Evolutionary conservation across 2,329 filamentous ascomycete genomes (phyloP), one percentile per base, ranked within the genome.

Genomic region (Lasiodiplodia sp.): DNA sequence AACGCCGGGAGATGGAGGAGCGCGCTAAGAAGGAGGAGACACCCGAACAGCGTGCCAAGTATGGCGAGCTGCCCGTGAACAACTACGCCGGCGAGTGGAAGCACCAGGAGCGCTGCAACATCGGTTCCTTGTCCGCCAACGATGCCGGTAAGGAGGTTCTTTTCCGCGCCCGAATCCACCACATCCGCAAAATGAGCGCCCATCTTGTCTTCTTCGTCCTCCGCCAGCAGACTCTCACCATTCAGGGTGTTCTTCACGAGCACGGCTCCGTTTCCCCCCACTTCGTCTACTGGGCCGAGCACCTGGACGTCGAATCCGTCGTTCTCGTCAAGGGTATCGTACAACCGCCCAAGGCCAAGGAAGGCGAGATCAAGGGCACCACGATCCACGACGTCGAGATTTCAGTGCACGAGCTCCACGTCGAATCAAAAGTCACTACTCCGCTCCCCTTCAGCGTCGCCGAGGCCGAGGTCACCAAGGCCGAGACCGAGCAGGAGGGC

Each of bases 251-350:
- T 2, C 83, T 97, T 51, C 83, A 88, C 70, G 83, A 87, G 72
- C 83, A 89, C 72, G 87, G 88, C 7, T 83, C 84, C 58, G 85
- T 92, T 12, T 91, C 91, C 1, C 86, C 89, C 69, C 87, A 91
- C 74, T 95, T 97, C 86, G 85, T 97, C 34, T 90, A 92, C 76
- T 97, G 93, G 92, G 92, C 92, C 2, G 92, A 96, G 80, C 92
- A 93, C 76, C 84, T 97, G 56, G 89, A 91, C 67, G 84, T 90
- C 6, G 94, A 96, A 76, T 91, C 90, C 8, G 87, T 97, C 63
- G 89, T 97, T 5, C 87, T 92, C 68, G 88, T 97, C 68, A 88
- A 87, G 65, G 94, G 93, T 69, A 87, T 87, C 1, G 81, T 97
- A 4, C 91, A 93, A 75, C 85, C 87, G 70, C 91, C 93, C 0